Conservation (phyloP, 192 early-diverging fungal genomes). For the Coemansia sp. region DNA sequence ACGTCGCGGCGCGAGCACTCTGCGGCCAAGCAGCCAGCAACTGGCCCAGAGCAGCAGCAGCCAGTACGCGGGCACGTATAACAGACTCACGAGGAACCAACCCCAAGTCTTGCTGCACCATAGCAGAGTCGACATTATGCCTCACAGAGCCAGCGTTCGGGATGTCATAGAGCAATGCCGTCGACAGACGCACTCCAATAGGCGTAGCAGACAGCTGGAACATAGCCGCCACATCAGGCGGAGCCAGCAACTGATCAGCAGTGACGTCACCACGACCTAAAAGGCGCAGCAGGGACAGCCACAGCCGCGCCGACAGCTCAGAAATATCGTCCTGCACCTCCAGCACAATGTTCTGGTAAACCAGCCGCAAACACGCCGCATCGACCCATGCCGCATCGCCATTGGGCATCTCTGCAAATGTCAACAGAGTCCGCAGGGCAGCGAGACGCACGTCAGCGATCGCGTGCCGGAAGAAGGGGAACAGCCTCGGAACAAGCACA, state of each 20-base stretch:
- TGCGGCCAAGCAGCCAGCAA: constrained; percentile 66
- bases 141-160: constrained; percentile 11
- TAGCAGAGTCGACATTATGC: constrained; percentile 87
- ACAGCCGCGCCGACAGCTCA: constrained; percentile 57
- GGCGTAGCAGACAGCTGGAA: constrained; percentile 84
- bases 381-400: constrained; percentile 67
- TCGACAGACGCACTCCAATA: constrained; percentile 78
- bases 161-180: constrained; percentile 39
- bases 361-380: constrained; percentile 70
- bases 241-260: constrained; percentile 38
- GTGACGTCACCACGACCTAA: background rate
- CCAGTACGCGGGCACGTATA: constrained; percentile 79
- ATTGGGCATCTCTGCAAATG: constrained; percentile 65
- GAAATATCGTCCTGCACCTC: constrained; percentile 69
- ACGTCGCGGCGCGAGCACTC: constrained; percentile 53
- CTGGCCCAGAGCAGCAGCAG: constrained; percentile 79
- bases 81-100: constrained; percentile 77
- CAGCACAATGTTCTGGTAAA: constrained; percentile 92
- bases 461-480: constrained; percentile 95
- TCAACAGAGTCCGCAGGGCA: constrained; percentile 77
- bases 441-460: constrained; percentile 84
- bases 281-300: constrained; percentile 63
- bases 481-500: constrained; percentile 82
- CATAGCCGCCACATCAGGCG: constrained; percentile 40
- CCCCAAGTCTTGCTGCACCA: constrained; percentile 90